Base-by-base conservation (phyloP, 768 basidiomycete species). In the Chiua virens region DNA sequence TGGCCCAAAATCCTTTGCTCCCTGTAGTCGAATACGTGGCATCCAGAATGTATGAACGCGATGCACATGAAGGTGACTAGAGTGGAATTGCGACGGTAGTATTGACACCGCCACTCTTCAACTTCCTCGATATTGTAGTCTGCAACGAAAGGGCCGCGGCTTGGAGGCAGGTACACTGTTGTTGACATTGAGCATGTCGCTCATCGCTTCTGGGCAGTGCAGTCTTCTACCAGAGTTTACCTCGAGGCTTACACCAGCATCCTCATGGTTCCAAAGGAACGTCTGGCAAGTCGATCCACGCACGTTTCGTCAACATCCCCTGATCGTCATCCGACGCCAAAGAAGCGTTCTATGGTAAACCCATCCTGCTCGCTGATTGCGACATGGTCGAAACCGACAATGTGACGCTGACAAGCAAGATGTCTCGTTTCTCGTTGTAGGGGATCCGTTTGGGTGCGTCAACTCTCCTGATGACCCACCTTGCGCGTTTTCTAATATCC, bases 171-270 rank as follows among this genome's bases (percentile, higher is more conserved):
- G 61, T 22, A 20, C 17, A 30, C 34, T 17, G 21, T 28, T 11
- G 20, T 14, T 14, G 9, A 18, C 15, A 5, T 23, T 8, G 35
- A 3, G 13, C 20, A n/a, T 22, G 17, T 34, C 28, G 13, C n/a
- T 42, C 45, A 47, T 48, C 37, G 36, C 17, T 1, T 18, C 17
- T 41, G 60, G 65, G 91, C 92, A 15, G 81, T 98, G 51, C 87
- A 86, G 64, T 73, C 76, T 30, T 86, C 84, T 17, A 69, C 82
- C n/a, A 79, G 96, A 40, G 85, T 98, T 22, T 99, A 98, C 68
- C 85, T 98, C 25, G 96, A 99, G 69, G 92, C 92, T 1, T 99
- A 99, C 74, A 99, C 97, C 3, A 92, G 89, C 66, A 94, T 98
- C 59, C 78, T 99, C 42, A 92, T 95, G 84, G 83, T 96, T n/a